Base-by-base conservation (phyloP, 345 rosid species). In the Iberis pinnata region DNA sequence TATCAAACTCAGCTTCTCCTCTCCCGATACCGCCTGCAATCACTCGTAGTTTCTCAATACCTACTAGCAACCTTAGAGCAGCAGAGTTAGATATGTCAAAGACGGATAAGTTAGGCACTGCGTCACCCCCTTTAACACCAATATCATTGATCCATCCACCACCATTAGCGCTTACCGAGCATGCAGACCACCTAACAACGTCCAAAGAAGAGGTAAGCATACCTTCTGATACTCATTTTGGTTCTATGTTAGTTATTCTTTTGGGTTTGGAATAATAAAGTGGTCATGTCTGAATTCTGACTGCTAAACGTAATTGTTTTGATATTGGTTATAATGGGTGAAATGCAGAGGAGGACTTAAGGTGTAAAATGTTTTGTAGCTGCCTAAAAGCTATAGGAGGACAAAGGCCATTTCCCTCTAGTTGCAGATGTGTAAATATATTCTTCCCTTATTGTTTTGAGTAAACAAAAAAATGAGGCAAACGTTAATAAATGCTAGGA, bases 11-110 rank as follows among this genome's bases (percentile, higher is more conserved):
- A 38, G 70, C 94, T 18, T 74, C 86, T 45, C 95, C 87, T 33
- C 79, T 88, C 41, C 97, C 97, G 10, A 68, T 55, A 50, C 99
- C 97, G 47, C 95, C 95, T 18, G 53, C 54, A 38, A 76, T 88
- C 14, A 56, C 83, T 32, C 86, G 89, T 58, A 86, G 99, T 61
- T 93, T 79, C 69, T 93, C 99, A 57, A 88, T 82, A 63, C 97
- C 89, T 53, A 65, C 87, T 5, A 77, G 83, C 59, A 53, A 80
- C 70, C 77, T 66, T 63, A 79, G 73, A 72, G 62, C 49, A 25
- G 68, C 57, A 60, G 74, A 66, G 49, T 43, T 78, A 57, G 71
- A 60, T 46, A 63, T 57, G 61, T 63, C 79, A 11, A 68, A 61
- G 52, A 60, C 79, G 9, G 63, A 53, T 56, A 79, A 44, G 29